Evolutionary conservation across 2,329 filamentous ascomycete species (phyloP), one percentile per base, ranked within the genome.

Genomic region (Apiospora pterosperma): DNA sequence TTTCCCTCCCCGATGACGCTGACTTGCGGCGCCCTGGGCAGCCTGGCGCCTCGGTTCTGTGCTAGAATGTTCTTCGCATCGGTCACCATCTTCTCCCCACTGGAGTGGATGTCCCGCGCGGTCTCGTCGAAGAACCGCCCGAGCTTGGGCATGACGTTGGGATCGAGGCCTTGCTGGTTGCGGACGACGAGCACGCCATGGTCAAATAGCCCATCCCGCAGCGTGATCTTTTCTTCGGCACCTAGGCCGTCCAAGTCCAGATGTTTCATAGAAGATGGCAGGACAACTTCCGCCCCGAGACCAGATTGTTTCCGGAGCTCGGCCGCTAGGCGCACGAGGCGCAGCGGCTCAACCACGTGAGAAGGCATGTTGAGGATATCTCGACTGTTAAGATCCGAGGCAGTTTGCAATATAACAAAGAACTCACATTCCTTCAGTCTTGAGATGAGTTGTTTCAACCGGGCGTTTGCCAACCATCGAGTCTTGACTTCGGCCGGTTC

Each of bases 1-100:
- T 61, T 28, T 2, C 59, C 59, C 23, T 61, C 41, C 16, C 59
- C 59, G 16, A 61, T 61, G n/a, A 61, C 31, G 36, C 36, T 61
- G 36, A 61, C 59, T 19, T 61, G 59, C 59, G 36, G 59, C 59
- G 59, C 59, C 19, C 59, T 36, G 4, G 59, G 59, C n/a, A 42
- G 19, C 25, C 59, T 61, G 31, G 59, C 36, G 8, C 59, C 59
- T 2, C 36, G 31, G 8, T 61, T 61, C 59, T 61, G 19, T 5
- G 59, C 41, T n/a, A 61, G 31, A 21, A 61, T 61, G 36, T 41
- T 61, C 59, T 23, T 41, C 59, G 36, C 19, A 25, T 61, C 36
- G 3, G 36, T 23, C 36, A 61, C 21, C 36, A 61, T 61, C 36
- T 21, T 61, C 39, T 42, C 36, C 4, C 59, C 59, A n/a, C 59